Conservation (phyloP, 306 rosid genomes). For the Vicia villosa region DNA sequence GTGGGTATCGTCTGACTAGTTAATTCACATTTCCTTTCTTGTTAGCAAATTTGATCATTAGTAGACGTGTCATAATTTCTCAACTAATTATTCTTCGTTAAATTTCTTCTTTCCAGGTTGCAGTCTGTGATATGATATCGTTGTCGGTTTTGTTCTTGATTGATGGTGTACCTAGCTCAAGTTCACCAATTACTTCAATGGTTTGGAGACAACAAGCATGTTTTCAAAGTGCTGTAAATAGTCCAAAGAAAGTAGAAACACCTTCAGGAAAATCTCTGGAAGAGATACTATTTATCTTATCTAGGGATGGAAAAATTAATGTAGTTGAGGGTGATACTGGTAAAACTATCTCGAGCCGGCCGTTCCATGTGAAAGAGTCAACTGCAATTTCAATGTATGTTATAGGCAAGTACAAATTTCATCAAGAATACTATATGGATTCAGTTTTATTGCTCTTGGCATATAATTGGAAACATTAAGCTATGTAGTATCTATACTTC, state of each 20-base stretch:
- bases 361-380: conserved; percentile 69
- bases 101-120: conserved; percentile 66
- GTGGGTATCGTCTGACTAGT: conserved; percentile 59
- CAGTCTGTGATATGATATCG: conserved; percentile 62
- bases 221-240: conserved; percentile 47
- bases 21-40: conserved; percentile 28
- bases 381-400: conserved; percentile 91
- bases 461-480: conserved; percentile 41
- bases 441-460: conserved; percentile 23
- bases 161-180: conserved; percentile 60
- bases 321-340: conserved; percentile 65
- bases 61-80: conserved; percentile 25
- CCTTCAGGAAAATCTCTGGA: conserved; percentile 41
- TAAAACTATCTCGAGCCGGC: conserved; percentile 52
- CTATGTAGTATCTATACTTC: not conserved
- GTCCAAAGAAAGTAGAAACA: conserved; percentile 59
- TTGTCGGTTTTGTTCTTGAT: conserved; percentile 57
- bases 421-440: conserved; percentile 30
- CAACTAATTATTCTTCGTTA: conserved; percentile 31
- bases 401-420: conserved; percentile 87
- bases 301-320: conserved; percentile 70
- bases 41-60: conserved; percentile 10
- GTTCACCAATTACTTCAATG: conserved; percentile 70
- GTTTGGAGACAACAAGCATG: conserved; percentile 62
- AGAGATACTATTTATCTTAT: conserved; percentile 63